A percentile compares a stretch with the other conserved stretches of the same genome.
These are phyloP conservation scores for Uncinocarpus reesii DNA, from an alignment of 2,329 filamentous ascomycete genomes.

Conservation along the genomic window DNA sequence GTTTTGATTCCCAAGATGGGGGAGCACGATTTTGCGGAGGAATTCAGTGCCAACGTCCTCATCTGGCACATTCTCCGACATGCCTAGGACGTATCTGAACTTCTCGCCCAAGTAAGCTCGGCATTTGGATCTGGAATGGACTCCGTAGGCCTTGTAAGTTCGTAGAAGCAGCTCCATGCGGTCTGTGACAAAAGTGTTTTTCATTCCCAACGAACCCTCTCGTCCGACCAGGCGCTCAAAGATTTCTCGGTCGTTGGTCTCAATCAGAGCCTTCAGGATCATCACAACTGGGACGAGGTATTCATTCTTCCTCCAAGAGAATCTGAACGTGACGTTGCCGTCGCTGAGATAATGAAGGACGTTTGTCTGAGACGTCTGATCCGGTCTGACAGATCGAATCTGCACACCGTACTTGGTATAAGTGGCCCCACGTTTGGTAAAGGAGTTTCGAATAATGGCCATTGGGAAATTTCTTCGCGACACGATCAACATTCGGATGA, in stretches of 20 bases:
- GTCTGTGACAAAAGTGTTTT: constrained; percentile 90
- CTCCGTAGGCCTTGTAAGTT: constrained; percentile 81
- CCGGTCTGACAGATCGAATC: constrained; percentile 83
- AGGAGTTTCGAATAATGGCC: constrained; percentile 85
- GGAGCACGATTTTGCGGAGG: constrained; percentile 75
- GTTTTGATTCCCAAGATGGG: constrained; percentile 77
- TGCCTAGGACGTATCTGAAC: constrained; percentile 77
- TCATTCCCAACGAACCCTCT: constrained; percentile 61
- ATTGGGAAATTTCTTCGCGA: constrained; percentile 89
- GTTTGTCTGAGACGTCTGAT: constrained; percentile 96
- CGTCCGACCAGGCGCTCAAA: constrained; percentile 85
- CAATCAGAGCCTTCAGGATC: constrained; percentile 86
- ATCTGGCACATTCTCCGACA: constrained; percentile 73
- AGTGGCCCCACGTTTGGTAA: constrained; percentile 71
- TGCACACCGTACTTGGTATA: constrained; percentile 89
- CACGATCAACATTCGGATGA: constrained; percentile 84
- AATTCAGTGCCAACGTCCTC: constrained; percentile 89
- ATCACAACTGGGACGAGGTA: constrained; percentile 94
- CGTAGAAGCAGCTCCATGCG: constrained; percentile 83
- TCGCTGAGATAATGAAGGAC: constrained; percentile 92
- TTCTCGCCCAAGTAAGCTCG: constrained; percentile 80
- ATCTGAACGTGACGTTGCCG: constrained; percentile 91
- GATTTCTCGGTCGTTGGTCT: constrained; percentile 93
- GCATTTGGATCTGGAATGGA: constrained; percentile 73
- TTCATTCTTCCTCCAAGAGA: constrained; percentile 96